These are phyloP conservation scores for Penicillium hesseltinei DNA, from an alignment of 2,329 filamentous ascomycete species.

Conservation along the genomic window DNA sequence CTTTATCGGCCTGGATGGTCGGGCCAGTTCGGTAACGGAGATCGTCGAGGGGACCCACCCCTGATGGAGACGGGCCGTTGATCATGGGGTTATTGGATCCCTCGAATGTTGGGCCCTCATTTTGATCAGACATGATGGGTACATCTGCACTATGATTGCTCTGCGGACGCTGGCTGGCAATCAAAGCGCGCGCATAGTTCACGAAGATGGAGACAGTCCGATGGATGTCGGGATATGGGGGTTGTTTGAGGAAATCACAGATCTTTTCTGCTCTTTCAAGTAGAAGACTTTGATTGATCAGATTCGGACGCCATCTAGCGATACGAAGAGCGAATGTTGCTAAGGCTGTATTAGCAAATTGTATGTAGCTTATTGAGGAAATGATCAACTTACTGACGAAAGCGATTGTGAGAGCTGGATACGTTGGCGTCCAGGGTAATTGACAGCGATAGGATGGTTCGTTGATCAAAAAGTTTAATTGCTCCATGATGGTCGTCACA, in stretches of 20 bases:
- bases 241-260: constrained; percentile 36
- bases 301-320: constrained; percentile 34
- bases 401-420: constrained; percentile 35
- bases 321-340: constrained; percentile 37
- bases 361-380: not conserved
- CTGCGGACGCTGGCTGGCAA: constrained; percentile 27
- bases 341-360: constrained; percentile 16
- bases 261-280: constrained; percentile 34
- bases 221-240: constrained; percentile 40
- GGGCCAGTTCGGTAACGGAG: constrained; percentile 20
- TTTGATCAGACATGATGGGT: constrained; percentile 17
- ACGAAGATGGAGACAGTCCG: constrained; percentile 39
- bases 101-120: constrained; percentile 14
- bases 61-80: constrained; percentile 18
- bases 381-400: constrained; percentile 35
- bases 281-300: constrained; percentile 32
- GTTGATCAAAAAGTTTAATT: constrained; percentile 32
- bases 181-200: constrained; percentile 35
- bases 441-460: constrained; percentile 36
- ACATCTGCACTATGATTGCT: constrained; percentile 17
- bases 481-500: constrained; percentile 35
- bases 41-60: constrained; percentile 18
- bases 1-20: constrained; percentile 20
- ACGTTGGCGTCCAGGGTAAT: constrained; percentile 36
- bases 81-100: constrained; percentile 19